phyloP scores from a whole-genome alignment of 176 grass and related monocot species.

The Eleusine coracana region DNA sequence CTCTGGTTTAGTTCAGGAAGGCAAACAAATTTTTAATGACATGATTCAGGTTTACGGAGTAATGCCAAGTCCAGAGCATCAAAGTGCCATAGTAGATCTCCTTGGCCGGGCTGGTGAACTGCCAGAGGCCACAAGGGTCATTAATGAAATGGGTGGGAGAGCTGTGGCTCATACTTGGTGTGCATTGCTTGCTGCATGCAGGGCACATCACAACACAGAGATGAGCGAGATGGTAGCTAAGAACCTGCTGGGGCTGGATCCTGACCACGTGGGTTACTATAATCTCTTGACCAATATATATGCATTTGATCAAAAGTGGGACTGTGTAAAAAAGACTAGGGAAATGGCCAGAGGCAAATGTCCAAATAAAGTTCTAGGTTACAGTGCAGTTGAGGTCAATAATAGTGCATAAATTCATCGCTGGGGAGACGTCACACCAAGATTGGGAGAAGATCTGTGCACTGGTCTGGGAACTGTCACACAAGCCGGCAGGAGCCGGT shows the following conservation, averaged over 20 bases:
- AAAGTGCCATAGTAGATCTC: constrained; percentile 67
- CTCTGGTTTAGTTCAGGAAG: constrained; percentile 57
- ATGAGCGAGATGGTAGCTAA: constrained; percentile 47
- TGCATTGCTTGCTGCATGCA: constrained; percentile 72
- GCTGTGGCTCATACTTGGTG: constrained; percentile 58
- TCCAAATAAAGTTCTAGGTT: constrained; percentile 50
- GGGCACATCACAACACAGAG: constrained; percentile 43
- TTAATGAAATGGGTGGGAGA: constrained; percentile 36
- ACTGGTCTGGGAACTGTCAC: constrained; percentile 36
- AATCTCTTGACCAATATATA: constrained; percentile 65
- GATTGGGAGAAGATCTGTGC: constrained; percentile 35
- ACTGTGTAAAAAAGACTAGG: constrained; percentile 44
- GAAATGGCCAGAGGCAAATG: constrained; percentile 40
- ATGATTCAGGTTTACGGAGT: constrained; percentile 58
- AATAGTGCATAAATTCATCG: constrained; percentile 44
- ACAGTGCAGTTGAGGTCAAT: constrained; percentile 51
- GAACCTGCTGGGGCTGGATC: constrained; percentile 43
- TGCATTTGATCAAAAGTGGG: constrained; percentile 67
- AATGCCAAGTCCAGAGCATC: constrained; percentile 50
- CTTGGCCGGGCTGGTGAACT: constrained; percentile 57
- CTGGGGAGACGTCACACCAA: constrained; percentile 38
- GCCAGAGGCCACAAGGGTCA: constrained; percentile 48
- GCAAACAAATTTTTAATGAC: constrained; percentile 57
- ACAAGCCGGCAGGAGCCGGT: constrained; percentile 5
- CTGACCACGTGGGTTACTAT: constrained; percentile 63